Conservation (phyloP, 1,284 basidiomycete species). For the Ganoderma multipileum region DNA sequence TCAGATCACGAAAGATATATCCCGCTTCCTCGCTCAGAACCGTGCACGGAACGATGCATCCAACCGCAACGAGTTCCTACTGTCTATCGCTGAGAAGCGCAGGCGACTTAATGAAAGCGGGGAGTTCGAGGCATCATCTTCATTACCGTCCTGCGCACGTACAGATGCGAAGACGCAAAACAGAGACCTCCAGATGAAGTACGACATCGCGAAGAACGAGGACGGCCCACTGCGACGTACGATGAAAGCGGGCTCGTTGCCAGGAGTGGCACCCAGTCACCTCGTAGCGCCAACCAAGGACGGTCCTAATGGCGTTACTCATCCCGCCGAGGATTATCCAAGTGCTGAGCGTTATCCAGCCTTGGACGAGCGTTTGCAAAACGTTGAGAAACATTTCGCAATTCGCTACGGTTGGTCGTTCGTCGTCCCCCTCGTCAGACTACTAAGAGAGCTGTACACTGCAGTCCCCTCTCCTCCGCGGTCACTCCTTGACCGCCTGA, state of each 20-base stretch:
- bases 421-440: background rate
- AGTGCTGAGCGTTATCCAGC: constrained; percentile 58
- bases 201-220: constrained; percentile 81
- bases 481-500: constrained; percentile 66
- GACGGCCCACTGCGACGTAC: constrained; percentile 76
- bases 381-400: constrained; percentile 72
- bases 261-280: background rate
- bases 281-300: constrained; percentile 30
- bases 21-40: constrained; percentile 70
- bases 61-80: constrained; percentile 75
- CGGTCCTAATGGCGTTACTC: constrained; percentile 32
- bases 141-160: constrained; percentile 66
- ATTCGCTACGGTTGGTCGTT: constrained; percentile 68
- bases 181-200: constrained; percentile 80
- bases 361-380: constrained; percentile 64
- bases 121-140: constrained; percentile 31
- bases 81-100: constrained; percentile 61
- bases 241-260: constrained; percentile 36
- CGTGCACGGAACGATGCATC: constrained; percentile 75
- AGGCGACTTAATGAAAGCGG: constrained; percentile 44
- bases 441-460: background rate
- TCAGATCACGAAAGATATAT: constrained; percentile 74
- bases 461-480: constrained; percentile 76
- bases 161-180: constrained; percentile 73
- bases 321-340: constrained; percentile 33